Evolutionary conservation across 257 asterid genomes (phyloP).

Genomic region (Agastache rugosa): DNA sequence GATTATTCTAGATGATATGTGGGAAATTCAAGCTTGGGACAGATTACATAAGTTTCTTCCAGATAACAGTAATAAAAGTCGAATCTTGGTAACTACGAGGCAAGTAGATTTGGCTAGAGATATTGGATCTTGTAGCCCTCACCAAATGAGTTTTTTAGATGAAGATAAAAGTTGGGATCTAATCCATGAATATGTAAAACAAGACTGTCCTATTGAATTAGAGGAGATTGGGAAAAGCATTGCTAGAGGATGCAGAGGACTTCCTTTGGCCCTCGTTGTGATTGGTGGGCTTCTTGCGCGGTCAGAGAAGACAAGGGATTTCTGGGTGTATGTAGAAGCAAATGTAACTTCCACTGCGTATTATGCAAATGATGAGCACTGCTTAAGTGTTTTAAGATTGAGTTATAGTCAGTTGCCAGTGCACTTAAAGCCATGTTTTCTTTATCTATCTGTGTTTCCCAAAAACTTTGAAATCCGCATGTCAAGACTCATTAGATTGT

Average conservation of each 20-base stretch:
- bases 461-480: constrained; percentile 1
- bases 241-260: constrained; percentile 37
- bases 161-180: constrained; percentile 34
- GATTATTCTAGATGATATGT: constrained; percentile 39
- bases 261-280: constrained; percentile 40
- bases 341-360: constrained; percentile 15
- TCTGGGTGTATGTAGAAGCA: constrained; percentile 29
- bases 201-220: constrained; percentile 29
- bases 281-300: constrained; percentile 39
- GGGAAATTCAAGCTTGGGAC: constrained; percentile 29
- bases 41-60: constrained; percentile 11
- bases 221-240: constrained; percentile 31
- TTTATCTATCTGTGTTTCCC: constrained; percentile 32
- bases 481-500: constrained; percentile 16
- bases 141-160: constrained; percentile 27
- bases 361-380: constrained; percentile 7
- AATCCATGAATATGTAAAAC: neutral
- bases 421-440: constrained; percentile 38
- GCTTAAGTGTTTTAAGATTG: constrained; percentile 20
- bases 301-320: constrained; percentile 18
- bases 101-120: constrained; percentile 1
- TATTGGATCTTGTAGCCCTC: constrained; percentile 15
- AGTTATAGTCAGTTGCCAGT: constrained; percentile 37
- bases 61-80: neutral
- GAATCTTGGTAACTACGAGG: constrained; percentile 39